Evolutionary conservation across 129 eudicot genomes (phyloP).

Genomic region (Flaveria ramosissima): DNA sequence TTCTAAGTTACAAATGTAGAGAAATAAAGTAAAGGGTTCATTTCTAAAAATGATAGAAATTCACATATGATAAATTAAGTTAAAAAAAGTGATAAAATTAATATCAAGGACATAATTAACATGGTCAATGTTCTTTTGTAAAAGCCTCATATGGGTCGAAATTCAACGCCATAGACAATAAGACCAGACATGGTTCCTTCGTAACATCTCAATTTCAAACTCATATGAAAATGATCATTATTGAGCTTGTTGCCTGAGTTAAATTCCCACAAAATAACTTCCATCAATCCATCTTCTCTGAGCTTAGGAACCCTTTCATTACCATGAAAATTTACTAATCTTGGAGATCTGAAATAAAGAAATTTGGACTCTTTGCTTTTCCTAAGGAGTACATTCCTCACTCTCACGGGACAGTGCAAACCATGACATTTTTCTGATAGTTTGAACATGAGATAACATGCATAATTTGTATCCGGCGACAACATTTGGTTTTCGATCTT

Average conservation of each 20-base stretch:
- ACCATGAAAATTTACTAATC: not conserved
- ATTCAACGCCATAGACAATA: not conserved
- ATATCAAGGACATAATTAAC: no score
- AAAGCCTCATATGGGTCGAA: not conserved
- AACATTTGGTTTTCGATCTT: not conserved
- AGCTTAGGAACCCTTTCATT: not conserved
- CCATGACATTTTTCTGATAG: slow-evolving; percentile 2
- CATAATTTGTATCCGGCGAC: not conserved
- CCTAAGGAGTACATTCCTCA: not conserved
- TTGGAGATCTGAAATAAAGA: slow-evolving; percentile 7
- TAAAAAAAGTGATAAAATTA: no score
- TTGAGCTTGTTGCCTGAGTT: not conserved
- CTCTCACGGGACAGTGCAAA: not conserved
- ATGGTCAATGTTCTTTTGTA: no score
- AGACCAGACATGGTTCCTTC: slow-evolving; percentile 8
- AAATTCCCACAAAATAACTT: not conserved
- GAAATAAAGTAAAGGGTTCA: no score
- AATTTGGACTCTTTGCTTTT: not conserved
- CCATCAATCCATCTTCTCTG: not conserved
- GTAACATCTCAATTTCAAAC: not conserved
- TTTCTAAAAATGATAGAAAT: no score
- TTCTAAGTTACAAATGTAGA: no score
- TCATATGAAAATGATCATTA: not conserved
- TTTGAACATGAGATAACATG: not conserved
- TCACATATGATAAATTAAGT: no score